Conservation (phyloP, 2,329 filamentous ascomycete genomes). For the Endoconidiophora laricicola region DNA sequence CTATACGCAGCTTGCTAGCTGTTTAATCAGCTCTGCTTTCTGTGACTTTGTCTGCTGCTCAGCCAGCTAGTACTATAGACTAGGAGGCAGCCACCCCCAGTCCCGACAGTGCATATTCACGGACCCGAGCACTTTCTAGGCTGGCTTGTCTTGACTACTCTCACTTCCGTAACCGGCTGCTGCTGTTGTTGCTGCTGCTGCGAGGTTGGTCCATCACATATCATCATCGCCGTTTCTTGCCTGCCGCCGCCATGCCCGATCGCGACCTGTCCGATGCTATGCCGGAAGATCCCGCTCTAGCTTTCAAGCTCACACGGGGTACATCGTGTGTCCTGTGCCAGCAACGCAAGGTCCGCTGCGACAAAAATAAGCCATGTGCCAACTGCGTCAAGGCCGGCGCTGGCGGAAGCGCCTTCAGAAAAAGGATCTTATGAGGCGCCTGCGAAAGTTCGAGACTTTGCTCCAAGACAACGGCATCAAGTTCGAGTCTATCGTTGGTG, state of each 20-base stretch:
- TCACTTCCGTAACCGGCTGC: too few species aligned
- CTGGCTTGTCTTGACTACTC: too few species aligned
- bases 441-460: constrained; percentile 50
- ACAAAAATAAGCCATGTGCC: constrained; percentile 54
- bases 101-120: too few species aligned
- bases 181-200: too few species aligned
- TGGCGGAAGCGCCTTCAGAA: constrained; percentile 49
- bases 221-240: not conserved
- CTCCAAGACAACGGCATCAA: constrained; percentile 47
- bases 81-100: too few species aligned
- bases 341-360: constrained; percentile 59
- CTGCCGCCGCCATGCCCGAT: not conserved
- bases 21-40: too few species aligned
- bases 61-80: too few species aligned
- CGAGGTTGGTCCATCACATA: not conserved
- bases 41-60: too few species aligned
- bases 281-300: constrained; percentile 19
- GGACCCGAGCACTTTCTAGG: too few species aligned
- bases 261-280: not conserved
- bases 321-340: constrained; percentile 58
- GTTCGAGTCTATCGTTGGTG: constrained; percentile 50
- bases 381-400: constrained; percentile 44
- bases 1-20: too few species aligned
- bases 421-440: constrained; percentile 50
- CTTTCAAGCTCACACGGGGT: constrained; percentile 39